Conservation (phyloP, 345 rosid species). For the Syzygium grande region DNA sequence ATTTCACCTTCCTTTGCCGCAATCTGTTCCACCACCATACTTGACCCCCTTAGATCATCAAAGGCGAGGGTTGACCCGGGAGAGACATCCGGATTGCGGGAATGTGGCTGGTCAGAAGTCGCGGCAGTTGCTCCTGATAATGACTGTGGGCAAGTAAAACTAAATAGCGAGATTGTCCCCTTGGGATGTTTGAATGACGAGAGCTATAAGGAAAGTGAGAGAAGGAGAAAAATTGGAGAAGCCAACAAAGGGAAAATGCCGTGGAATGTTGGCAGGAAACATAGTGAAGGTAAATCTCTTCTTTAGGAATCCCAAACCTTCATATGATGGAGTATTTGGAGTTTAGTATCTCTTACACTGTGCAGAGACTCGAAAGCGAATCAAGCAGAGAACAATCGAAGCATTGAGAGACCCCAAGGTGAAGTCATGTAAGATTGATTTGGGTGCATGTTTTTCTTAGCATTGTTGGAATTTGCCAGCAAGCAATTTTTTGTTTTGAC, state of each 20-base stretch:
- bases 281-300: conserved; percentile 45
- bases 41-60: not conserved
- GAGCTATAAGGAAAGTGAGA: conserved; percentile 25
- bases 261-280: conserved; percentile 81
- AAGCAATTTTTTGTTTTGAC: not conserved
- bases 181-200: conserved; percentile 1
- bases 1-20: not conserved
- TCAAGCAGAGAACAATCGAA: conserved; percentile 76
- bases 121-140: conserved; percentile 2
- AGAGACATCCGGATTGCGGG: not conserved
- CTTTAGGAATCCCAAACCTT: not conserved
- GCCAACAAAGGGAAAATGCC: conserved; percentile 79
- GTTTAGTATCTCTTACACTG: not conserved
- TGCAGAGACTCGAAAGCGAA: conserved; percentile 65
- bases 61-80: not conserved
- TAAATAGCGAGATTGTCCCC: conserved; percentile 7
- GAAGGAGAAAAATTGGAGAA: conserved; percentile 54
- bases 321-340: not conserved
- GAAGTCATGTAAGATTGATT: conserved; percentile 69
- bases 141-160: not conserved
- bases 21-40: not conserved
- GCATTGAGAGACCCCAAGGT: conserved; percentile 92
- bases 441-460: not conserved
- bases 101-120: conserved; percentile 9
- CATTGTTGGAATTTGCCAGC: conserved; percentile 2